Evolutionary conservation across 2,329 filamentous ascomycete genomes (phyloP).

Genomic region (Conoideocrella luteorostrata): DNA sequence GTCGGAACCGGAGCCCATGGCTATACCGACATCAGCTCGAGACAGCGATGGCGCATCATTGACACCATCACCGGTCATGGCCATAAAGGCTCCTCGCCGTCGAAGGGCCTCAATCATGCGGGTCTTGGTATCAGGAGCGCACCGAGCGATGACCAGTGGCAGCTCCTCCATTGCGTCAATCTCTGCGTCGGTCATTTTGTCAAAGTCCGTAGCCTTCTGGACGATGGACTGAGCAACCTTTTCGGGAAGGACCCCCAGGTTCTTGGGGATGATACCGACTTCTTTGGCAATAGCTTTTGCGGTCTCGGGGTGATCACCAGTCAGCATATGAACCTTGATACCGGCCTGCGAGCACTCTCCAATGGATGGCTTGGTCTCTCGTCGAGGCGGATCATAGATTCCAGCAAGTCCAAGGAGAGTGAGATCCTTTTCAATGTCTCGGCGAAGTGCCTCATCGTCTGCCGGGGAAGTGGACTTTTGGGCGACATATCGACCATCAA

Average conservation of each 20-base stretch:
- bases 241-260: conserved; percentile 52
- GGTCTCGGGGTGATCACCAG: conserved; percentile 74
- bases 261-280: conserved; percentile 67
- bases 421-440: conserved; percentile 59
- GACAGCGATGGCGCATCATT: conserved; percentile 81
- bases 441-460: conserved; percentile 45
- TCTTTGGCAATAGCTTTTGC: conserved; percentile 72
- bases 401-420: conserved; percentile 75
- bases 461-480: conserved; percentile 26
- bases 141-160: conserved; percentile 76
- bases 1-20: conserved; percentile 83
- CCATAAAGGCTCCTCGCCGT: conserved; percentile 67
- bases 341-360: conserved; percentile 64
- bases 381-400: conserved; percentile 79
- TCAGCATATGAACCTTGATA: conserved; percentile 78
- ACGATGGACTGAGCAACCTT: conserved; percentile 63
- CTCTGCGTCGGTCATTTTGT: conserved; percentile 66
- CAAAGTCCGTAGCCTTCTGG: conserved; percentile 72
- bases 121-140: conserved; percentile 79
- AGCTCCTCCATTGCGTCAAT: conserved; percentile 70
- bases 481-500: conserved; percentile 41
- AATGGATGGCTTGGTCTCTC: conserved; percentile 70
- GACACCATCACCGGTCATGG: conserved; percentile 85
- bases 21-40: conserved; percentile 77
- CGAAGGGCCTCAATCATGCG: conserved; percentile 87